These are phyloP conservation scores for Inga leiocalycina DNA, from an alignment of 306 rosid species.

Conservation along the genomic window DNA sequence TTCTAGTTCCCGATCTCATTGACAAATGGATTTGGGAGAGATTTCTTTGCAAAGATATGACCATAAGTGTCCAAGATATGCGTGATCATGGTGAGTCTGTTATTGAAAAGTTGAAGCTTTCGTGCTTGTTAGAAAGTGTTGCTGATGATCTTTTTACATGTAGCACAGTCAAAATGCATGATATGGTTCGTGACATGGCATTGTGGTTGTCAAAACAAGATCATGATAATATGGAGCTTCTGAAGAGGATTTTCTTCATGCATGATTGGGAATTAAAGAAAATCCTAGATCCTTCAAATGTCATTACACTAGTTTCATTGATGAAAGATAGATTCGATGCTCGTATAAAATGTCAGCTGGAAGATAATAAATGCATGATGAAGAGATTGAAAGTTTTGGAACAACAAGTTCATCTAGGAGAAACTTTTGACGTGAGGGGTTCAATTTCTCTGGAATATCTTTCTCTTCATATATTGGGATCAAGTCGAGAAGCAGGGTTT, in stretches of 20 bases:
- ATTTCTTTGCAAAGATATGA: background rate
- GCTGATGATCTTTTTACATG: too few relatives aligned
- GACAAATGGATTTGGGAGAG: constrained; percentile 14
- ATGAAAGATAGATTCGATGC: too few relatives aligned
- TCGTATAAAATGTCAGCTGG: background rate
- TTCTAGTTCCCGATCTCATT: background rate
- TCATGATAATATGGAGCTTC: background rate
- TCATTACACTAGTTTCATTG: background rate
- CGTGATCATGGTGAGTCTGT: background rate
- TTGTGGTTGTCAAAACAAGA: background rate
- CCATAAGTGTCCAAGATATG: background rate
- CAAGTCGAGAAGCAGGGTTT: too few relatives aligned
- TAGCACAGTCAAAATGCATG: background rate
- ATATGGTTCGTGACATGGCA: constrained; percentile 23
- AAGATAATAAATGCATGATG: background rate
- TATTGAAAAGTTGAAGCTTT: constrained; percentile 9
- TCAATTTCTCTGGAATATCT: background rate
- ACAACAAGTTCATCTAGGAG: rapidly evolving
- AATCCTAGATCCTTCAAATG: background rate
- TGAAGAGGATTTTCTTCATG: background rate
- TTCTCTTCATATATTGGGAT: background rate
- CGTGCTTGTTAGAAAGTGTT: constrained; percentile 7
- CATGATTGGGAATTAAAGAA: background rate
- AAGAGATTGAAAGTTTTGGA: background rate
- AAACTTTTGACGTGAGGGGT: background rate